These are phyloP conservation scores for Alternaria infectoria DNA, from an alignment of 2,329 filamentous ascomycete genomes.

Conservation along the genomic window DNA sequence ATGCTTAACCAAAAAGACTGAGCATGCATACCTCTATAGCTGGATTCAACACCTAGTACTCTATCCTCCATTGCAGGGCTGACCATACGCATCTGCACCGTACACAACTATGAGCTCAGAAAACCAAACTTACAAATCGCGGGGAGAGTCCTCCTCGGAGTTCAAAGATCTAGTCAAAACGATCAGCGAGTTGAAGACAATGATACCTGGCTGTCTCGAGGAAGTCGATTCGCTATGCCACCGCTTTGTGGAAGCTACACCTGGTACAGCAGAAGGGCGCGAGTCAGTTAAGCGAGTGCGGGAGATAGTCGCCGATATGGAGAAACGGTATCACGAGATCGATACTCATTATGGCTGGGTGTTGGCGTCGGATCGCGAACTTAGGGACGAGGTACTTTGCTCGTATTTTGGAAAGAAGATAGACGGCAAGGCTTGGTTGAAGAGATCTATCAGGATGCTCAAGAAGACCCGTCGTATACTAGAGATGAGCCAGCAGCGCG, in stretches of 20 bases:
- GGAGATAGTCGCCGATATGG: background rate
- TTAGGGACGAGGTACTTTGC: background rate
- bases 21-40: too few species aligned
- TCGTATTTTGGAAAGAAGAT: background rate
- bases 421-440: background rate
- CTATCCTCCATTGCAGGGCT: too few species aligned
- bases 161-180: background rate
- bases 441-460: background rate
- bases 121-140: too few species aligned
- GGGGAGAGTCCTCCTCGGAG: background rate
- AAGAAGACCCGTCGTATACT: background rate
- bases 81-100: too few species aligned
- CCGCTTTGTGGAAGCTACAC: background rate
- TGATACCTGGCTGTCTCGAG: background rate
- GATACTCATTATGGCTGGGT: conserved; percentile 15
- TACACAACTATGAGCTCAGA: too few species aligned
- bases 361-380: conserved; percentile 4
- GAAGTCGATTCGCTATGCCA: background rate
- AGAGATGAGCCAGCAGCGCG: background rate
- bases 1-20: too few species aligned
- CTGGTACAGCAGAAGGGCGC: background rate
- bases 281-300: background rate
- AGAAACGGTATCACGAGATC: background rate
- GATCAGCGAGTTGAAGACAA: background rate
- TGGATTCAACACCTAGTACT: too few species aligned